Evolutionary conservation across 257 asterid genomes (phyloP), one percentile per base, ranked within the genome.

Genomic region (Penstemon eatonii): DNA sequence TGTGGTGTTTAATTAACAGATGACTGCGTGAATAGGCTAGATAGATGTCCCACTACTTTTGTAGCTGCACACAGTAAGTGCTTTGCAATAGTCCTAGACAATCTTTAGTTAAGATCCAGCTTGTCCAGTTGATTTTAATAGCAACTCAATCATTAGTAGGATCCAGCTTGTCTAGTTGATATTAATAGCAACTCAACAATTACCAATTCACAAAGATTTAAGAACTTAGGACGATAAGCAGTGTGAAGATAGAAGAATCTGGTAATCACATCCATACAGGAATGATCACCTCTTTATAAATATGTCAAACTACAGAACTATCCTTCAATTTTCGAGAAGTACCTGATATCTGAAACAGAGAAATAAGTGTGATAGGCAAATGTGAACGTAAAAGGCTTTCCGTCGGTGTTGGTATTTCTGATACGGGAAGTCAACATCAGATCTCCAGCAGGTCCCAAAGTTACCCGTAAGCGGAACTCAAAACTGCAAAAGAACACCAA

Each of bases 281-380:
- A 25, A 25, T 25, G 33, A 25, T 25, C 33, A 25, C 33, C 33
- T 43, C 8, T 64, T 51, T 52, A 69, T 60, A 74, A 60, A 56
- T 9, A 73, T 51, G 53, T 43, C 68, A 72, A 44, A 66, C 51
- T 25, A 25, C 11, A 39, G 53, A 51, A 62, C 52, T 6, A 52
- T 6, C 51, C 50, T 12, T 38, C 53, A 79, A 64, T 67, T 50
- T 45, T 13, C 36, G 63, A 61, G 36, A 51, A 40, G 57, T 78
- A 94, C 99, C 97, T 89, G 86, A 94, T 94, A 80, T 94, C 93
- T 56, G 97, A 87, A 58, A 91, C 96, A 69, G 96, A 81, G 77
- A 94, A 86, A 72, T 89, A 91, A 72, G 92, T 89, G 73, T 91
- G 99, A 78, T 89, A 89, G 3, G 99, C 98, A 78, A 94, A 91